A percentile compares a stretch with the other conserved stretches of the same genome.
Conservation (phyloP, 345 rosid species). For the Erucastrum elatum region DNA sequence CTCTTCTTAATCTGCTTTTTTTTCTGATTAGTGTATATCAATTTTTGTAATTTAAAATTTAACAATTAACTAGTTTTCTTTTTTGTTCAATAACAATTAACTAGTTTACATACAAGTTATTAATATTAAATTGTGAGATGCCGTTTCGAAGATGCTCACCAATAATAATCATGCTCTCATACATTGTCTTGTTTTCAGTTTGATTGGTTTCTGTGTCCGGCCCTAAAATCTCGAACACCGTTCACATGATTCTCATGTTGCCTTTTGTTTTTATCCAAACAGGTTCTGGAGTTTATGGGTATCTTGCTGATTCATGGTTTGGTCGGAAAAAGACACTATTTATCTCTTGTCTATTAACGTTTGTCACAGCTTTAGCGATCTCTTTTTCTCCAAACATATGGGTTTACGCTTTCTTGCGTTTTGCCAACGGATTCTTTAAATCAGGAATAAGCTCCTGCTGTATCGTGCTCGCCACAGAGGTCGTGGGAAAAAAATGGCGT, state of each 20-base stretch:
- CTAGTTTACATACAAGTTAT: no score
- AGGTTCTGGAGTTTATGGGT: conserved; percentile 65
- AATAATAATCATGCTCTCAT: no score
- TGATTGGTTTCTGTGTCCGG: neutral
- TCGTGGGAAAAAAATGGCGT: conserved; percentile 70
- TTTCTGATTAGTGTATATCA: no score
- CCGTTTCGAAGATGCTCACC: no score
- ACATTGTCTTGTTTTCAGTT: neutral
- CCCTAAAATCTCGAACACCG: neutral
- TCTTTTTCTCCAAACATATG: conserved; percentile 72
- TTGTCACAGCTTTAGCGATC: conserved; percentile 54
- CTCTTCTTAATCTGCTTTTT: no score
- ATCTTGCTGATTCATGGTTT: conserved; percentile 55
- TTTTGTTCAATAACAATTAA: no score
- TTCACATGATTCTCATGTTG: conserved; percentile 5
- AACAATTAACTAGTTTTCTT: no score
- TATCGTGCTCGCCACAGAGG: conserved; percentile 69
- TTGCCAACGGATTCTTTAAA: conserved; percentile 54
- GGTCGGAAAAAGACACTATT: conserved; percentile 63
- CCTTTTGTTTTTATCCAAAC: neutral
- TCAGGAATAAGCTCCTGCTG: conserved; percentile 71
- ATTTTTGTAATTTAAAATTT: no score
- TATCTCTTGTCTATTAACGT: conserved; percentile 53
- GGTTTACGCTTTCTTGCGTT: conserved; percentile 64
- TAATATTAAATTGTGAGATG: no score